Base-by-base conservation (phyloP, 2,329 filamentous ascomycete species). In the Fusarium sp. region DNA sequence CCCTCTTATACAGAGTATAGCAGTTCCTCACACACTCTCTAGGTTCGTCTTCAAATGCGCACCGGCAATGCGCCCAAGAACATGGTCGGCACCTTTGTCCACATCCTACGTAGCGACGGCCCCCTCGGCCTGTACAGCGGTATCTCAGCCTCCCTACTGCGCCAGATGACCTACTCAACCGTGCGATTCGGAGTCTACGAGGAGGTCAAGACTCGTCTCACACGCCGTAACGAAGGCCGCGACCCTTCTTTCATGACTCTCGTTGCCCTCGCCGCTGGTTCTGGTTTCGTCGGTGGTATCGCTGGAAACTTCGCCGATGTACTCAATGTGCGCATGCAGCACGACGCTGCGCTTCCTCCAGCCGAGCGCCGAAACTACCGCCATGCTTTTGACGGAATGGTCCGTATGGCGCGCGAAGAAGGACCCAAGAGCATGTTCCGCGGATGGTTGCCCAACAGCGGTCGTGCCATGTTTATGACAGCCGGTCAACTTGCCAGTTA, bases 291-390 rank as follows among this genome's bases (percentile, higher is more conserved):
- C 4, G 96, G 96, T 65, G 96, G 96, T 48, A 82, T 98, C 45
- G 92, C 91, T 7, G 96, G 96, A 68, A 99, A 98, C 81, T 94
- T 94, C 4, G 95, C 94, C 68, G 96, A 99, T 77, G 94, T 99
- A 32, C 85, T 97, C 74, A 99, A 99, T 80, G 96, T 99, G 48
- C 93, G 96, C 69, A 99, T 99, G 96, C 96, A 99, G 81, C 93
- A 97, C 80, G 96, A 90, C 75, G 90, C 92, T 4, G 89, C 93
- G 1, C 87, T 97, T 2, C 91, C 94, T 1, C 74, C 81, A 1
- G 85, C 85, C 7, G 83, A 96, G 74, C 89, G 93, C 46, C 88
- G 95, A 56, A 96, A 97, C 79, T 99, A 99, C 82, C 90, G 89
- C 67, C 87, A 98, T 78, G 96, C 94, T 4, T 78, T 97, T 46